These are phyloP conservation scores for Discostella stelligeroides DNA, from an alignment of 108 stramenopile species.

Conservation along the genomic window DNA sequence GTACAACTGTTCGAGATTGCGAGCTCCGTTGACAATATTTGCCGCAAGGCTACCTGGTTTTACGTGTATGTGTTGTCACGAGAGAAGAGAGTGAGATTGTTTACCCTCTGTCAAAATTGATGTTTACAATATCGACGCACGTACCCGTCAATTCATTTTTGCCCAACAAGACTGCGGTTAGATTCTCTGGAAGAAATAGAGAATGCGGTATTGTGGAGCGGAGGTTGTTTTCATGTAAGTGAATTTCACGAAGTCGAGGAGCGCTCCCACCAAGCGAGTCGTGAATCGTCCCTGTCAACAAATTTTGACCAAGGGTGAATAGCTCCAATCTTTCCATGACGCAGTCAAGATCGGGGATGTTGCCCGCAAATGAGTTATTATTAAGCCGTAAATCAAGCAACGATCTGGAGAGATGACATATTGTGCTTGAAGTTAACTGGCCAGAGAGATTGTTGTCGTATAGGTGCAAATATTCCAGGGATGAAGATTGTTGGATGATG, in stretches of 20 bases:
- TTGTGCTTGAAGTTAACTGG: slow-evolving; percentile 39
- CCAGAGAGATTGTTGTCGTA: slow-evolving; percentile 66
- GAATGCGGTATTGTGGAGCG: slow-evolving; percentile 34
- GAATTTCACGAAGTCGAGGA: slow-evolving; percentile 34
- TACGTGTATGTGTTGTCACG: too few species aligned
- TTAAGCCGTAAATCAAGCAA: slow-evolving; percentile 23
- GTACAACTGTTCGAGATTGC: slow-evolving; percentile 56
- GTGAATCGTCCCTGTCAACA: slow-evolving; percentile 34
- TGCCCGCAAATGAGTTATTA: slow-evolving; percentile 29
- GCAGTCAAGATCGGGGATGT: slow-evolving; percentile 13
- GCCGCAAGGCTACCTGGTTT: slow-evolving; percentile 24
- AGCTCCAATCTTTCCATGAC: slow-evolving; percentile 25
- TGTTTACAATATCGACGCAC: too few species aligned
- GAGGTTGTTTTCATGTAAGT: slow-evolving; percentile 42
- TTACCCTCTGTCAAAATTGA: too few species aligned
- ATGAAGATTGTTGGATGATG: slow-evolving; percentile 26
- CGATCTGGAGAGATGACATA: slow-evolving; percentile 17
- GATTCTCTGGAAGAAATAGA: slow-evolving; percentile 23
- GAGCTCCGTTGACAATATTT: slow-evolving; percentile 17
- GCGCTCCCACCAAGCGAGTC: slow-evolving; percentile 14
- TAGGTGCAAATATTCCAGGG: slow-evolving; percentile 56
- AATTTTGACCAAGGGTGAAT: slow-evolving; percentile 33
- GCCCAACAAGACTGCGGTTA: slow-evolving; percentile 35
- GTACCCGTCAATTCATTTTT: slow-evolving; percentile 54
- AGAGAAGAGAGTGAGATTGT: slow-evolving; percentile 27